Evolutionary conservation across 2,329 filamentous ascomycete species (phyloP), one percentile per base, ranked within the genome.

Genomic region (Mariannaea sp.): DNA sequence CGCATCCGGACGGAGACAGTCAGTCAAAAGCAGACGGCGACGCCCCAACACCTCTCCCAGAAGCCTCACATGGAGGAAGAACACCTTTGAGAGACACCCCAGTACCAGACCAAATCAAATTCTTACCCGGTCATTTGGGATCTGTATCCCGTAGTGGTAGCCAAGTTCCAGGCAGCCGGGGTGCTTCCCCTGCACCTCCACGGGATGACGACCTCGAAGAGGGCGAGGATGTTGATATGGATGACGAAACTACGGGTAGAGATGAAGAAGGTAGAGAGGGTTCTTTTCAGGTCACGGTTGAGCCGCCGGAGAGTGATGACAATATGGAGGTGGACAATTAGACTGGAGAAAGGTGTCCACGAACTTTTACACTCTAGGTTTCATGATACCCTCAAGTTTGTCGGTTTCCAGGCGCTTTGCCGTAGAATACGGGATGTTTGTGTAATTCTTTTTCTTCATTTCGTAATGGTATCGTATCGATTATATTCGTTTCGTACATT

Each of bases 291-390:
- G 79, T 81, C 45, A 75, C 72, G 16, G 73, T 84, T 42, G 78
- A 83, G 53, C 73, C 76, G 17, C 75, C 79, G 20, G 73, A 76
- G 35, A 73, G 68, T 30, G 77, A 73, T 7, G 85, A 88, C 60
- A 81, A 77, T 65, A 91, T 90, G 88, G 88, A 90, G 50, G 70
- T 77, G 41, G 75, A 89, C 75, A 62, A 79, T 42, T 72, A 69
- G 54, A 27, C 12, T 33, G 54, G n/a, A 14, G 24, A 33, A 41
- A 12, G 20, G 40, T 13, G 40, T 17, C 36, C 16, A 20, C 22
- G 22, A 35, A 19, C 36, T 27, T 46, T 27, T 59, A 42, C 59
- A 59, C 46, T 58, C 45, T 50, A 57, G 27, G 53, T 33, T 45
- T 56, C 47, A 65, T 64, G 62, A 67, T 67, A 67, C 64, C 64